Conservation (phyloP, 2,329 filamentous ascomycete genomes). For the Xylariaceae sp. region DNA sequence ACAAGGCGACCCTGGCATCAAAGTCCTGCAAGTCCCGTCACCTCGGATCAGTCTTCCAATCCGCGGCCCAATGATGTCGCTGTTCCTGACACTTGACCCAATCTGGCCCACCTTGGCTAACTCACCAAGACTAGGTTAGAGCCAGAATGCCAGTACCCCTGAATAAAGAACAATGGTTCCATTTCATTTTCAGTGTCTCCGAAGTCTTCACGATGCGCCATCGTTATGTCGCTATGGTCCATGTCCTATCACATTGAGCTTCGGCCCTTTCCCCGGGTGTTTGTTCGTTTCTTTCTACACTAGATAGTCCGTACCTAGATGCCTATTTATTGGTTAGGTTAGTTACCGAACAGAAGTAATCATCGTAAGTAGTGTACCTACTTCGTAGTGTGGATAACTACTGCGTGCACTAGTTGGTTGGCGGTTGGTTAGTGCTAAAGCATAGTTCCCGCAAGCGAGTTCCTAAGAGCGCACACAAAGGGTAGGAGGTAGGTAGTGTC, state of each 20-base stretch:
- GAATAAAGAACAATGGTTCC: slow-evolving; percentile 9
- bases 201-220: neutral
- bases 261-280: neutral
- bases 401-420: too few relatives aligned
- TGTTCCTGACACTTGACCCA: slow-evolving; percentile 32
- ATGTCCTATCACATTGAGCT: neutral
- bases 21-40: slow-evolving; percentile 20
- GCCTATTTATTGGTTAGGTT: too few relatives aligned
- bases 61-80: slow-evolving; percentile 29
- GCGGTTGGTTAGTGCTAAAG: too few relatives aligned
- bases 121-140: neutral
- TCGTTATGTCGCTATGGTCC: neutral
- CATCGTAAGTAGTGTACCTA: too few relatives aligned
- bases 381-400: too few relatives aligned
- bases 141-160: slow-evolving; percentile 9
- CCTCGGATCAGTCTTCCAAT: slow-evolving; percentile 23
- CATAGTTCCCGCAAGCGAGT: too few relatives aligned
- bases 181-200: neutral
- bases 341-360: too few relatives aligned
- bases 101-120: slow-evolving; percentile 15
- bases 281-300: neutral
- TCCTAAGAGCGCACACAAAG: neutral
- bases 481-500: neutral
- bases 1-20: slow-evolving; percentile 9
- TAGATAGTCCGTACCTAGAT: too few relatives aligned